These are phyloP conservation scores for Hyphopichia khmerensis DNA, from an alignment of 1,139 yeast species.

Conservation along the genomic window DNA sequence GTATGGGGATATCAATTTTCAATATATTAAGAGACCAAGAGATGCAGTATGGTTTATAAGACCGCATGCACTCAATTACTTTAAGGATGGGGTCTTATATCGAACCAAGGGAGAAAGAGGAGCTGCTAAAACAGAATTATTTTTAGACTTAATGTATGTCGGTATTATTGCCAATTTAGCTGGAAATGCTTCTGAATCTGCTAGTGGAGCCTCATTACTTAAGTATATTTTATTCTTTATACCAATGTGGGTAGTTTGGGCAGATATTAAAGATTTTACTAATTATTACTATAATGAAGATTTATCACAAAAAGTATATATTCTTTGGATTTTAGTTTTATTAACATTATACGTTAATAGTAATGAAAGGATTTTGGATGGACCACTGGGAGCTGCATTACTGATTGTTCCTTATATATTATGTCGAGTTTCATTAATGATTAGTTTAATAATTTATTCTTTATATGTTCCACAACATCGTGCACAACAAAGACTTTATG, in stretches of 20 bases:
- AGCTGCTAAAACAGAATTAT: conserved; percentile 55
- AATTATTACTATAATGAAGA: conserved; percentile 67
- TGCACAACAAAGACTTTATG: conserved; percentile 48
- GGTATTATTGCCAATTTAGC: conserved; percentile 66
- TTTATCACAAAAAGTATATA: conserved; percentile 51
- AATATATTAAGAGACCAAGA: conserved; percentile 47
- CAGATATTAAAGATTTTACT: conserved; percentile 62
- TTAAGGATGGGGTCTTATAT: conserved; percentile 55
- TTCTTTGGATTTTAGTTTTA: conserved; percentile 54
- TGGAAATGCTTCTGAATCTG: conserved; percentile 50
- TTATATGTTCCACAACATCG: conserved; percentile 54
- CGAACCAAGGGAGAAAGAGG: conserved; percentile 57
- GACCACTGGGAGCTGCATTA: conserved; percentile 37
- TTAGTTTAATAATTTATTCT: conserved; percentile 43
- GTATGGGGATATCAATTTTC: conserved; percentile 51
- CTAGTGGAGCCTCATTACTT: conserved; percentile 47
- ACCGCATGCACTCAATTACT: conserved; percentile 64
- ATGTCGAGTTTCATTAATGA: conserved; percentile 41
- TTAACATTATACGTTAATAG: conserved; percentile 55
- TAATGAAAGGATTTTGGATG: conserved; percentile 36
- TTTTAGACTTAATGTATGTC: conserved; percentile 62
- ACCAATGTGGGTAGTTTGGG: conserved; percentile 66
- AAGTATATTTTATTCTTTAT: conserved; percentile 52
- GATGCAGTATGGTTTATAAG: conserved; percentile 46
- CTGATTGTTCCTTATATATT: conserved; percentile 48